Percentiles rank a stretch among this genome's conserved stretches.
Conservation (phyloP, 2,329 filamentous ascomycete genomes). For the Coniella vitis region DNA sequence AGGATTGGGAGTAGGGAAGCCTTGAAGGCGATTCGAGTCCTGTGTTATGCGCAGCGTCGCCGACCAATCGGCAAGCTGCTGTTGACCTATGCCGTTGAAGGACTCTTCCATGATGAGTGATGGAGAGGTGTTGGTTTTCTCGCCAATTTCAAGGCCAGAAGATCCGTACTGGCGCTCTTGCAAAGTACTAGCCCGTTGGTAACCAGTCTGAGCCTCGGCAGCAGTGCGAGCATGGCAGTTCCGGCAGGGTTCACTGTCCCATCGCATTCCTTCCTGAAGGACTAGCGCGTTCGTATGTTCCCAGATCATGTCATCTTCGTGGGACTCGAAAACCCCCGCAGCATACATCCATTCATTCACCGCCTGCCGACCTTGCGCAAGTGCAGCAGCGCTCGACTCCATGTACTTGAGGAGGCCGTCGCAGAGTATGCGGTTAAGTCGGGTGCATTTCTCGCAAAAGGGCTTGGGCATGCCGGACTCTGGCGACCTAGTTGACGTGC, state of each 20-base stretch:
- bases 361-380: background rate
- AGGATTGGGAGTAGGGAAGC: too few species aligned
- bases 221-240: background rate
- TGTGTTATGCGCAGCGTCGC: too few species aligned
- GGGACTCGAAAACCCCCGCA: constrained; percentile 16
- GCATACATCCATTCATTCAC: constrained; percentile 18
- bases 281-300: constrained; percentile 20
- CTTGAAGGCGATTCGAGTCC: too few species aligned
- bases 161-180: background rate
- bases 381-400: background rate
- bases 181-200: too few species aligned
- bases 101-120: too few species aligned
- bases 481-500: background rate
- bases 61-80: too few species aligned
- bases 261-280: constrained; percentile 14
- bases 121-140: too few species aligned
- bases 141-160: too few species aligned
- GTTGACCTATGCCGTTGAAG: too few species aligned
- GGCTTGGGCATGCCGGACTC: background rate
- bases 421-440: constrained; percentile 9
- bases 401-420: constrained; percentile 5
- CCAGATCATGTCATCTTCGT: constrained; percentile 23
- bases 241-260: constrained; percentile 2
- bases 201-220: background rate
- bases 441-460: constrained; percentile 8